Conservation (phyloP, 1,139 yeast genomes). For the Magnusiomyces suaveolens region DNA sequence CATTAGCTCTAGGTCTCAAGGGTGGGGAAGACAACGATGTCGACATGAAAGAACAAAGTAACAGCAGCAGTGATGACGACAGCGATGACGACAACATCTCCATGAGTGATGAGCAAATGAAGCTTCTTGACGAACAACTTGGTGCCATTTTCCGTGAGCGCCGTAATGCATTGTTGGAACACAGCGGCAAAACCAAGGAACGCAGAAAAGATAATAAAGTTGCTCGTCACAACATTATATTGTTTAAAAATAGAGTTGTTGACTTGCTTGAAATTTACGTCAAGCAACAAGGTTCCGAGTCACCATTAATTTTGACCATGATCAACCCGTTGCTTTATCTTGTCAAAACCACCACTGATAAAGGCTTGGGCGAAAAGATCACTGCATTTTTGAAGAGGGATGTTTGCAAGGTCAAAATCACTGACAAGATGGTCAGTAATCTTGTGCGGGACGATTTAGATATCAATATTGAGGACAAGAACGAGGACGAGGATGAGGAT, state of each 20-base stretch:
- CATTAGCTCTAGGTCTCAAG: conserved; percentile 60
- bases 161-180: conserved; percentile 20
- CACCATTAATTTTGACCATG: conserved; percentile 37
- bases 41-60: conserved; percentile 29
- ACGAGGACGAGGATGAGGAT: conserved; percentile 10
- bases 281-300: conserved; percentile 15
- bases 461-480: conserved; percentile 11
- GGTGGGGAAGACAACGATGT: conserved; percentile 13
- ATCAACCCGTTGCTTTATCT: conserved; percentile 53
- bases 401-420: conserved; percentile 44
- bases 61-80: conserved; percentile 40
- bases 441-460: conserved; percentile 13
- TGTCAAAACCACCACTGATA: conserved; percentile 59
- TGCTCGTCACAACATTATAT: conserved; percentile 70
- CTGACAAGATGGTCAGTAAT: neutral
- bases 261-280: conserved; percentile 62
- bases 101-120: conserved; percentile 96
- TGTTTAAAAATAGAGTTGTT: conserved; percentile 68
- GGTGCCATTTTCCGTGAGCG: conserved; percentile 75
- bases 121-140: conserved; percentile 81
- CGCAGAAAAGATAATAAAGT: conserved; percentile 55
- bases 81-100: conserved; percentile 59
- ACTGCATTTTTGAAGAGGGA: conserved; percentile 58
- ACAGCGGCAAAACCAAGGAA: conserved; percentile 18
- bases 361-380: conserved; percentile 61